phyloP scores from a whole-genome alignment of 73 alveolate genomes.

The Strombidium stylifer region DNA sequence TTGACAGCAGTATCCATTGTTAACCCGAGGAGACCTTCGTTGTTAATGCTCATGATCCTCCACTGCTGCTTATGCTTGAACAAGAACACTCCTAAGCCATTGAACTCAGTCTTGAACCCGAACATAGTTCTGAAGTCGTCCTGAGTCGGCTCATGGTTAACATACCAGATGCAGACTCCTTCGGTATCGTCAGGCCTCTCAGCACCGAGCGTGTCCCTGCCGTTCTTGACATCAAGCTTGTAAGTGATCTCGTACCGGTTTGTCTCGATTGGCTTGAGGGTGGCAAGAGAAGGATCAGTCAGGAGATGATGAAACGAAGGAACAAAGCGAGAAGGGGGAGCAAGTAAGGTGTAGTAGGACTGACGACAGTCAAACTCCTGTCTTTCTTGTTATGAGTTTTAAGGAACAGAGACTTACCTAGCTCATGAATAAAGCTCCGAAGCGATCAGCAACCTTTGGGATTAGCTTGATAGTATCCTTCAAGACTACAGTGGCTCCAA shows the following conservation, averaged over 20 bases:
- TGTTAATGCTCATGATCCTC: not conserved
- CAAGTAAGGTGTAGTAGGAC: too few species aligned
- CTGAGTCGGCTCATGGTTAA: conserved; percentile 16
- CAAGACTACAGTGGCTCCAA: conserved; percentile 13
- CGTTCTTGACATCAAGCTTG: not conserved
- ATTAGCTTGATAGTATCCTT: conserved; percentile 1
- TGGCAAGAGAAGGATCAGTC: too few species aligned
- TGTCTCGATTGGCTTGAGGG: conserved; percentile 11
- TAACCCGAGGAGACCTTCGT: not conserved
- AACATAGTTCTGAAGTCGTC: conserved; percentile 4
- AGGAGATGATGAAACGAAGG: too few species aligned
- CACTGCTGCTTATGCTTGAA: conserved; percentile 8
- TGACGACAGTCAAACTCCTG: too few species aligned
- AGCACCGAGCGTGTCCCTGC: not conserved
- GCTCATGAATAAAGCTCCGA: conserved; percentile 33
- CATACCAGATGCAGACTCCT: conserved; percentile 30
- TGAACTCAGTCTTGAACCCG: conserved; percentile 7
- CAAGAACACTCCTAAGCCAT: conserved; percentile 22
- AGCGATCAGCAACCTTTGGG: not conserved
- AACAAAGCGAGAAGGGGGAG: too few species aligned
- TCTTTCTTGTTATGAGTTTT: too few species aligned
- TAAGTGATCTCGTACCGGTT: not conserved
- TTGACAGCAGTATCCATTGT: too few species aligned
- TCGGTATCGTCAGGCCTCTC: not conserved
- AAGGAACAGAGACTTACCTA: too few species aligned